phyloP scores from a whole-genome alignment of 306 rosid genomes.

The Dalbergia cochinchinensis region DNA sequence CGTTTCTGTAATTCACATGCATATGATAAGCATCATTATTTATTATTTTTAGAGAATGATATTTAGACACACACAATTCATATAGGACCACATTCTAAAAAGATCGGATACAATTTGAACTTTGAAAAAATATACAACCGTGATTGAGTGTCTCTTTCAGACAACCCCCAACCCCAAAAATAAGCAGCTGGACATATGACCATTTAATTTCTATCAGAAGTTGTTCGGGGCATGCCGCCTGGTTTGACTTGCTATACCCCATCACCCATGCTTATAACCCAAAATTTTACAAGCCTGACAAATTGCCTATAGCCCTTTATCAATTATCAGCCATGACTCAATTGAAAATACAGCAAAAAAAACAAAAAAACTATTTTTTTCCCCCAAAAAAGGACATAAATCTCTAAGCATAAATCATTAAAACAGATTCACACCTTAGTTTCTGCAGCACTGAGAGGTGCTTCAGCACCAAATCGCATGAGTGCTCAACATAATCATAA shows the following conservation, averaged over 20 bases:
- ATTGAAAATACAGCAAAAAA: neutral
- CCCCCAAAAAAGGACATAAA: neutral
- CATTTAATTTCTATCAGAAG: neutral
- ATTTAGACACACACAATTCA: neutral
- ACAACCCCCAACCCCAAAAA: neutral
- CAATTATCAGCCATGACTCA: conserved; percentile 15
- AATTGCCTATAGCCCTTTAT: conserved; percentile 1
- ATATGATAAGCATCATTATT: neutral
- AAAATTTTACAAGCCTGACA: conserved; percentile 21
- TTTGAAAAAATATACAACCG: conserved; percentile 13
- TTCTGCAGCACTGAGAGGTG: conserved; percentile 83
- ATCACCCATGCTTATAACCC: conserved; percentile 10
- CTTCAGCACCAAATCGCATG: conserved; percentile 79
- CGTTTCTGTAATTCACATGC: conserved; percentile 12
- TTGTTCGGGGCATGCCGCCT: neutral
- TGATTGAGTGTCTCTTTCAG: conserved; percentile 20
- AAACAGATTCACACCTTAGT: conserved; percentile 60
- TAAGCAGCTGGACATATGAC: neutral
- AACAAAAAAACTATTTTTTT: no score
- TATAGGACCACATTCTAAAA: conserved; percentile 10
- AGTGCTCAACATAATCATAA: conserved; percentile 84
- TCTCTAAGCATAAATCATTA: conserved; percentile 13
- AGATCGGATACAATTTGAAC: neutral
- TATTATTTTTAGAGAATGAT: conserved; percentile 13
- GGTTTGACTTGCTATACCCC: neutral